phyloP scores from a whole-genome alignment of 2,329 filamentous ascomycete genomes.

The Drechslera avenae region DNA sequence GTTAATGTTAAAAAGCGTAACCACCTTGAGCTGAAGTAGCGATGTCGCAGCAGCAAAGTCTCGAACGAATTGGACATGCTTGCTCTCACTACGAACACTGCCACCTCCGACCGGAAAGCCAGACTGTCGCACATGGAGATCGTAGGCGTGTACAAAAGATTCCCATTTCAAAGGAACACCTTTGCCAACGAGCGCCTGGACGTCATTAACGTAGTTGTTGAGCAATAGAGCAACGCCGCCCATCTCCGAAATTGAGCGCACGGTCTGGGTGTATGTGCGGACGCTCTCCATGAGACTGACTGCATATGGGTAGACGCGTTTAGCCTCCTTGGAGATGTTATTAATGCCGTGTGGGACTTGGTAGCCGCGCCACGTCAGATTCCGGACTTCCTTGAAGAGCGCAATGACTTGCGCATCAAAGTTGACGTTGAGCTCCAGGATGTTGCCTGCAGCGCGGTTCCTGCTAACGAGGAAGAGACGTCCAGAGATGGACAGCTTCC shows the following conservation, averaged over 20 bases:
- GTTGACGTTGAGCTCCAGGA: constrained; percentile 87
- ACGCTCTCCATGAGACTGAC: constrained; percentile 99
- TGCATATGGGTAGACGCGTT: constrained; percentile 95
- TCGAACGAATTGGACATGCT: constrained; percentile 94
- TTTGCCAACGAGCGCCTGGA: constrained; percentile 80
- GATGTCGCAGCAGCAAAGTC: constrained; percentile 90
- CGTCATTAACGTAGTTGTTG: constrained; percentile 89
- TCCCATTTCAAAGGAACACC: constrained; percentile 94
- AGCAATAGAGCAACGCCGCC: constrained; percentile 84
- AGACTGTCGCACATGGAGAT: constrained; percentile 76
- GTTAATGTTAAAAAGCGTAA: constrained; percentile 77
- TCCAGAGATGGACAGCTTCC: constrained; percentile 89
- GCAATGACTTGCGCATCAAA: constrained; percentile 98
- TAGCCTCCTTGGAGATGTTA: constrained; percentile 97
- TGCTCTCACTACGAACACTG: constrained; percentile 71
- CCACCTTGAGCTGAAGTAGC: constrained; percentile 84
- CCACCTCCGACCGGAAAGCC: constrained; percentile 65
- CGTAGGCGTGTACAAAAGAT: constrained; percentile 95
- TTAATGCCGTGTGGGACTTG: constrained; percentile 92
- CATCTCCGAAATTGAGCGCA: constrained; percentile 83
- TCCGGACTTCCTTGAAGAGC: constrained; percentile 97
- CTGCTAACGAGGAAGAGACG: constrained; percentile 88
- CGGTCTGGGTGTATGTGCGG: constrained; percentile 88
- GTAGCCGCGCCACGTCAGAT: constrained; percentile 93
- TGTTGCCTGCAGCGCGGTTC: constrained; percentile 87